Conservation (phyloP, 495 filamentous ascomycete species). For the Talaromyces liani region DNA sequence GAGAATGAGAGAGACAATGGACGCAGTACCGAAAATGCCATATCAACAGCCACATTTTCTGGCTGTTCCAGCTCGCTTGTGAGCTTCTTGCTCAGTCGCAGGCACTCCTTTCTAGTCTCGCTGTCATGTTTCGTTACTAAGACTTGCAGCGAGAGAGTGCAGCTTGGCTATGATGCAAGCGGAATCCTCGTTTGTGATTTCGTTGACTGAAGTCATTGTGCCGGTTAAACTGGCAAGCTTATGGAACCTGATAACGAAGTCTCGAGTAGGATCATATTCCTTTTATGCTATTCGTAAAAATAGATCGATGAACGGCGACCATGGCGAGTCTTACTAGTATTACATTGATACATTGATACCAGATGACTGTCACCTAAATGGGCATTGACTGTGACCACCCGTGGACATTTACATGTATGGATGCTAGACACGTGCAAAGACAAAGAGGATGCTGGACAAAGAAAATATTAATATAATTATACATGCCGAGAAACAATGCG, state of each 20-base stretch:
- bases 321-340: too few relatives aligned
- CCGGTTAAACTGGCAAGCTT: too few relatives aligned
- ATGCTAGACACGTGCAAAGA: too few relatives aligned
- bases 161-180: neutral
- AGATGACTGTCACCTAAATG: too few relatives aligned
- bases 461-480: too few relatives aligned
- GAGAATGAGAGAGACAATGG: neutral
- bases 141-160: neutral
- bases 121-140: neutral
- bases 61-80: neutral
- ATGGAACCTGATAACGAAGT: neutral
- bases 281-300: too few relatives aligned
- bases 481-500: too few relatives aligned
- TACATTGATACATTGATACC: too few relatives aligned
- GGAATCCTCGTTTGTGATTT: neutral
- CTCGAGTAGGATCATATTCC: neutral
- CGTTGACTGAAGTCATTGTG: neutral
- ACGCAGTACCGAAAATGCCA: neutral
- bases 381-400: too few relatives aligned
- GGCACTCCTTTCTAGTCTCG: neutral
- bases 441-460: too few relatives aligned
- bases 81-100: neutral
- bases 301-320: too few relatives aligned
- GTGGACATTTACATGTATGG: too few relatives aligned
- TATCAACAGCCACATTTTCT: neutral